A percentile compares a stretch with the other conserved stretches of the same genome.
Conservation (phyloP, 208 protist genomes). For the Endotrypanum monterogeii region DNA sequence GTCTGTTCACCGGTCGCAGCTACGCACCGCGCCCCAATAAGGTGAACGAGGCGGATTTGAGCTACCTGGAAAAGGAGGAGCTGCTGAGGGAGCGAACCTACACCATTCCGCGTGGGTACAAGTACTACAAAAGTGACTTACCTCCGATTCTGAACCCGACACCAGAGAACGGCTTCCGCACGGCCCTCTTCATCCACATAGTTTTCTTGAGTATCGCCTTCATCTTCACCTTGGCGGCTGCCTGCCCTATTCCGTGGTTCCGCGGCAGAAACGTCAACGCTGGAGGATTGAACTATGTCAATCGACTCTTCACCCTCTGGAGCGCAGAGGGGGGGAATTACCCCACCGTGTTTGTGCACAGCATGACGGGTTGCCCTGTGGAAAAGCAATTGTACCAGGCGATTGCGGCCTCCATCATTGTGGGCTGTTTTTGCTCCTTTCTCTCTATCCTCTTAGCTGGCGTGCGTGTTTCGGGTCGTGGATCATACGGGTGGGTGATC, state of each 20-base stretch:
- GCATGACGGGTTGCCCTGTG: conserved; percentile 37
- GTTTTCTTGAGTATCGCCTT: conserved; percentile 40
- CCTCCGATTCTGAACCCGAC: conserved; percentile 41
- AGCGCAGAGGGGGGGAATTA: conserved; percentile 32
- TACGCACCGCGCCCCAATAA: conserved; percentile 56
- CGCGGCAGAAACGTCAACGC: conserved; percentile 41
- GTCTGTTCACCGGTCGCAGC: conserved; percentile 44
- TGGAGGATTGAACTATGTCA: conserved; percentile 43
- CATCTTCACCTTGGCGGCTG: conserved; percentile 41
- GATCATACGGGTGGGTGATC: conserved; percentile 49
- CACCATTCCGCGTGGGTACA: conserved; percentile 63
- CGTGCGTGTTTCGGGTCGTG: conserved; percentile 33
- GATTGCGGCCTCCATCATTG: conserved; percentile 51
- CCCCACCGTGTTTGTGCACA: conserved; percentile 15
- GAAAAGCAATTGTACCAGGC: conserved; percentile 70
- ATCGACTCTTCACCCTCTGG: conserved; percentile 46
- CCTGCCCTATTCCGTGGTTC: conserved; percentile 60
- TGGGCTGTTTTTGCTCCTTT: conserved; percentile 40
- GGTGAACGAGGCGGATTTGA: conserved; percentile 38
- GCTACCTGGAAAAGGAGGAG: conserved; percentile 40
- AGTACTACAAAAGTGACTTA: conserved; percentile 41
- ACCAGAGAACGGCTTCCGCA: conserved; percentile 29
- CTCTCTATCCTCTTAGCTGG: conserved; percentile 36
- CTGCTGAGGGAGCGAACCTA: conserved; percentile 46
- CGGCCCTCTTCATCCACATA: conserved; percentile 44